A percentile compares a stretch with the other conserved stretches of the same genome.
phyloP scores from a whole-genome alignment of 164 flowering plant species.

The Houttuynia cordata region DNA sequence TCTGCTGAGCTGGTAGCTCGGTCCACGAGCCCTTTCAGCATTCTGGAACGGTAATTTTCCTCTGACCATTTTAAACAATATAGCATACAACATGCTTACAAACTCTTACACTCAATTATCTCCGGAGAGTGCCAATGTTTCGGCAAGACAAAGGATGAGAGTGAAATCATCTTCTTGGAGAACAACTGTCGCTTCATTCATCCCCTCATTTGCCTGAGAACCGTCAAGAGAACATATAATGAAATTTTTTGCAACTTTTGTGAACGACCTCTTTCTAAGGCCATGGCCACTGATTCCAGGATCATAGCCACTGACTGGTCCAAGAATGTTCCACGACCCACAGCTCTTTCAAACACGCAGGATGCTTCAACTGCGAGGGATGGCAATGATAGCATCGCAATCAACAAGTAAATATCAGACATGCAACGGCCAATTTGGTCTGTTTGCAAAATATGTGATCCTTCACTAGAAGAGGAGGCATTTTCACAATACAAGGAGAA shows the following conservation, averaged over 20 bases:
- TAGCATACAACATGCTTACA: constrained; percentile 67
- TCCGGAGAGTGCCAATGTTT: constrained; percentile 72
- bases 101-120: constrained; percentile 57
- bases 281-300: no score
- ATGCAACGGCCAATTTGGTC: constrained; percentile 38
- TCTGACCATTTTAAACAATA: constrained; percentile 69
- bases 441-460: constrained; percentile 30
- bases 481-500: constrained; percentile 43
- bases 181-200: constrained; percentile 31
- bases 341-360: constrained; percentile 84
- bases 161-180: constrained; percentile 60
- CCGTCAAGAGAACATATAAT: constrained; percentile 27
- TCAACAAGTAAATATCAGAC: constrained; percentile 66
- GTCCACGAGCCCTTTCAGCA: constrained; percentile 86
- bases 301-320: constrained; percentile 63
- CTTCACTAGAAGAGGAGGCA: constrained; percentile 31
- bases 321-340: constrained; percentile 57
- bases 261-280: constrained; percentile 71
- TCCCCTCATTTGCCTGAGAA: constrained; percentile 42
- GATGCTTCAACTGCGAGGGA: constrained; percentile 79
- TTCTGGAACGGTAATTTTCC: constrained; percentile 55
- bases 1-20: constrained; percentile 58
- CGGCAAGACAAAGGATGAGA: constrained; percentile 77
- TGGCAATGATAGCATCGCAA: constrained; percentile 87
- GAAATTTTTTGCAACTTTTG: constrained; percentile 35